phyloP scores from a whole-genome alignment of 768 basidiomycete genomes.

The Russula ochroleuca region DNA sequence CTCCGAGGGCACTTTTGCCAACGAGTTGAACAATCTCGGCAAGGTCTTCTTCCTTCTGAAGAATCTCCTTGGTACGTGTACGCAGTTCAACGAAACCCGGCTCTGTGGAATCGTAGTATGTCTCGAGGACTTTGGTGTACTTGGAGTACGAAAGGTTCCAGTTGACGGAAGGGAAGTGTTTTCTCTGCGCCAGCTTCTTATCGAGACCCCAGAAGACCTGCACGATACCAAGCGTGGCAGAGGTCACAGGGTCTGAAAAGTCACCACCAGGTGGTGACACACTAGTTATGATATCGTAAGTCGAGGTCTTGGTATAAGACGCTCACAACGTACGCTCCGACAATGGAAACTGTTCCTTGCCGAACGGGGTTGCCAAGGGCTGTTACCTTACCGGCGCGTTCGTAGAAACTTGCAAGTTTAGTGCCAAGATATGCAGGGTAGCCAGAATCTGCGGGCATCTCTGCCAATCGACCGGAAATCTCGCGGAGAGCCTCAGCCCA shows the following conservation, averaged over 20 bases:
- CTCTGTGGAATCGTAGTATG: constrained; percentile 84
- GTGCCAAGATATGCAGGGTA: constrained; percentile 97
- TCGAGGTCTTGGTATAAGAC: background rate
- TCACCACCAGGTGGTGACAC: constrained; percentile 99
- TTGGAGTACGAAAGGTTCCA: constrained; percentile 99
- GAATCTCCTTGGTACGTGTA: constrained; percentile 88
- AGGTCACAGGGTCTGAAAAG: constrained; percentile 97
- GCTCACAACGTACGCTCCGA: constrained; percentile 79
- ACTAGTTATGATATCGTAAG: constrained; percentile 39
- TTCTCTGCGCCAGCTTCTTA: constrained; percentile 97
- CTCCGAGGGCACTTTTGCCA: constrained; percentile 95
- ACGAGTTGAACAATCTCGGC: constrained; percentile 99
- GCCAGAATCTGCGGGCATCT: constrained; percentile 99
- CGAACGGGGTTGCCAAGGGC: constrained; percentile 86
- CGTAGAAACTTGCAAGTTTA: constrained; percentile 96
- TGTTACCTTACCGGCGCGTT: constrained; percentile 93
- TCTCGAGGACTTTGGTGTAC: constrained; percentile 90
- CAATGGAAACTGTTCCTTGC: constrained; percentile 94
- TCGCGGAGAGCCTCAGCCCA: constrained; percentile 99
- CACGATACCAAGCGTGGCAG: constrained; percentile 96
- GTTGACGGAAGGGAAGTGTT: constrained; percentile 99
- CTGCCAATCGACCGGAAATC: constrained; percentile 97
- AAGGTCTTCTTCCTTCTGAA: constrained; percentile 98
- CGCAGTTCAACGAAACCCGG: constrained; percentile 96
- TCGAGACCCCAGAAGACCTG: constrained; percentile 99